Conservation (phyloP, 164 flowering plant species). For the Macadamia integrifolia region DNA sequence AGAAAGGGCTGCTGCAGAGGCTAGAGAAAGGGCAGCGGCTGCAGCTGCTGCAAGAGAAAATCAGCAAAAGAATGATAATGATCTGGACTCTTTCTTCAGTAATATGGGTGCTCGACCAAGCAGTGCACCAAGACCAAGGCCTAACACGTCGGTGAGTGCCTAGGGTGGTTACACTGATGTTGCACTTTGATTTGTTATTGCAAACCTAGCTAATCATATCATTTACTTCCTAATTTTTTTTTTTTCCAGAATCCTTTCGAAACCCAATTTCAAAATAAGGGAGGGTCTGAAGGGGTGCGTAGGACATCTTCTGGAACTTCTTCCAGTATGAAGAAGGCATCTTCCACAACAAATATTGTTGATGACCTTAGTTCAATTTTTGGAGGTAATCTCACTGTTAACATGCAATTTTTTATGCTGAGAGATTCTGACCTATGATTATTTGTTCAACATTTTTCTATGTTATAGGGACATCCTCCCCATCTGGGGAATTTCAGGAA, state of each 20-base stretch:
- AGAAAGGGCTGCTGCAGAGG: constrained; percentile 69
- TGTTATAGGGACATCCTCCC: constrained; percentile 24
- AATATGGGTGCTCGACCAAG: constrained; percentile 59
- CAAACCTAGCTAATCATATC: not conserved
- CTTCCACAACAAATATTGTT: constrained; percentile 71
- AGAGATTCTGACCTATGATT: not conserved
- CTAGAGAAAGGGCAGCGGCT: constrained; percentile 49
- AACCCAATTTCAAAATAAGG: constrained; percentile 50
- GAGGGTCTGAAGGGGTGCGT: constrained; percentile 47
- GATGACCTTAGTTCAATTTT: constrained; percentile 85
- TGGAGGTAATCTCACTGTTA: constrained; percentile 54
- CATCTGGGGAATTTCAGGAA: constrained; percentile 63
- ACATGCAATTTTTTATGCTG: not conserved
- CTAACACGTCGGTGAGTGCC: constrained; percentile 54
- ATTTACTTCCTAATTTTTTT: constrained; percentile 2
- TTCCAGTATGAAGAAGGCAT: constrained; percentile 63
- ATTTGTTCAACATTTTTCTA: not conserved
- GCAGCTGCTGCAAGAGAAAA: constrained; percentile 63
- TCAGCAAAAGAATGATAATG: constrained; percentile 62
- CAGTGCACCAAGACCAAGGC: constrained; percentile 82
- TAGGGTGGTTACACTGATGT: not conserved
- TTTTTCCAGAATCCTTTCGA: constrained; percentile 67
- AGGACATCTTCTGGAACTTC: constrained; percentile 47
- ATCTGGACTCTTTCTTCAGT: constrained; percentile 76
- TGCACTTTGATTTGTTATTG: not conserved